Base-by-base conservation (phyloP, 192 early-diverging fungal species). In the Gaertneriomyces sp. region DNA sequence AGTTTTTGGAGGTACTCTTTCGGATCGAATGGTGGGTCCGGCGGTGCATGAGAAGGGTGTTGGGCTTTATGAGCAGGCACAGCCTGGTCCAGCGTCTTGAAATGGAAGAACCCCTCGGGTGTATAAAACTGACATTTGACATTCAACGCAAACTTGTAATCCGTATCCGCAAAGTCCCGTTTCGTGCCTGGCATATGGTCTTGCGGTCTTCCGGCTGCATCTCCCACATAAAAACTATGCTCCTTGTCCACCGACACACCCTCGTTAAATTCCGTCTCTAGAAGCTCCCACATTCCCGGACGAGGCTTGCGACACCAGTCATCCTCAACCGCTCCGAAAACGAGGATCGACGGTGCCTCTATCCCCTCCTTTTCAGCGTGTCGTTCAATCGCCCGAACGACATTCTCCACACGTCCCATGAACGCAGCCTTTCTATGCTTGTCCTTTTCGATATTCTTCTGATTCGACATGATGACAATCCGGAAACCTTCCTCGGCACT, bases 91-190 rank as follows among this genome's bases (percentile, higher is more conserved):
- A n/a, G 10, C 9, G 46, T 52, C 9, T 14, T 49, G 58, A 11
- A 41, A 14, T 79, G 69, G 40, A 84, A 81, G 71, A 95, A 91
- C 45, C 86, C 84, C 45, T 96, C 93, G 2, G 96, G 94, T 11
- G 91, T 90, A 58, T 86, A 83, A 58, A 96, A 98, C 17, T 67
- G 54, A 12, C 95, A 65, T 10, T 80, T 80, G 4, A 81, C 74
- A 59, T 93, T 95, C 52, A 77, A 72, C 2, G 93, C 93, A 77
- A 92, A 91, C 55, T 91, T 94, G 72, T 85, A 66, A 72, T 98
- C 96, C 3, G 82, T 85, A 71, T 91, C 91, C n/a, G 88, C 80
- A 74, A 87, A 88, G 60, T 98, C 96, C 60, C 84, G 85, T 19
- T 75, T 71, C 1, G 63, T 71, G 4, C 81, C 83, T 0, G 49